Evolutionary conservation across 2,329 filamentous ascomycete species (phyloP).

Genomic region (Claviceps monticola): DNA sequence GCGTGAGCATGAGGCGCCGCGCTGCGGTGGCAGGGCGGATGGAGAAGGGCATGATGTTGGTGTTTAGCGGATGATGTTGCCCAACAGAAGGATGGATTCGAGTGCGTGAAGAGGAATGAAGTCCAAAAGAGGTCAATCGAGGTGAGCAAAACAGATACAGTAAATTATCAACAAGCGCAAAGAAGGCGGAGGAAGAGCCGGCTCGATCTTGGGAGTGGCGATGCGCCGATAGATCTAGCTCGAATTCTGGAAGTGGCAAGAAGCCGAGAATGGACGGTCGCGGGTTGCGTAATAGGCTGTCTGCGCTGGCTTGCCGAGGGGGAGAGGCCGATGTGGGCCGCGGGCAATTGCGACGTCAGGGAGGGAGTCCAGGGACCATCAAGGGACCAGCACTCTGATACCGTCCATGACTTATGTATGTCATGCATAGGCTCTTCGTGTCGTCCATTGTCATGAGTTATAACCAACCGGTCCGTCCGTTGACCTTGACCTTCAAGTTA

Average conservation of each 20-base stretch:
- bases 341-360: neutral
- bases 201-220: neutral
- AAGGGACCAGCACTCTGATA: too few relatives aligned
- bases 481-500: too few relatives aligned
- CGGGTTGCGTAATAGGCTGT: neutral
- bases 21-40: constrained; percentile 9
- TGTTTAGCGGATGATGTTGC: too few relatives aligned
- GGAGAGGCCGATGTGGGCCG: neutral
- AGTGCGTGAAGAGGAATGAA: neutral
- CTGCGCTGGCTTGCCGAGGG: neutral
- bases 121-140: neutral
- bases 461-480: too few relatives aligned
- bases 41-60: constrained; percentile 6
- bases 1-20: neutral
- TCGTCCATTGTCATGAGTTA: too few relatives aligned
- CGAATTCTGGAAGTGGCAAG: neutral
- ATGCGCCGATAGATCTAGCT: neutral
- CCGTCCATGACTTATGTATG: too few relatives aligned
- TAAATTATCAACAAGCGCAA: neutral
- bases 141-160: too few relatives aligned
- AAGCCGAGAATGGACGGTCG: neutral
- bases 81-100: too few relatives aligned
- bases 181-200: neutral
- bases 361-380: too few relatives aligned
- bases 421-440: too few relatives aligned